Evolutionary conservation across 163 green algal species (phyloP), one percentile per base, ranked within the genome.

Genomic region (Scenedesmus sp.): DNA sequence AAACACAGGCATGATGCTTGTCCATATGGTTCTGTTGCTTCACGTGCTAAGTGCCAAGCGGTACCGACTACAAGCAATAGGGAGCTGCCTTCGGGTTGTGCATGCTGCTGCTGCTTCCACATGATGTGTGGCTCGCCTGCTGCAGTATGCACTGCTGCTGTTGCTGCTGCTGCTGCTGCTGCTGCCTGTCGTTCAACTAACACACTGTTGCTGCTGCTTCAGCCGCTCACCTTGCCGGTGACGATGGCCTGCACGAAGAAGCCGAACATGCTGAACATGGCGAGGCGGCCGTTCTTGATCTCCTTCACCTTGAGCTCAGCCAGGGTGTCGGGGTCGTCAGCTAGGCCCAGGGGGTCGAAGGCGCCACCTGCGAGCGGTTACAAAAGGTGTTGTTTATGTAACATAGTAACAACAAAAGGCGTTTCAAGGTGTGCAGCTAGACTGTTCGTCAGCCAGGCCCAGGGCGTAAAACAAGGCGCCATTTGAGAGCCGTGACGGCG

Each of bases 201-300:
- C 34, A 46, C 34, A 46, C 34, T 46, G 34, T 46, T 46, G 34
- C 34, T 46, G 34, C 9, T 18, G 15, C 23, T 15, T 9, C 6
- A 4, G 16, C 74, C 26, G 6, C 85, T 26, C 57, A 91, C 95
- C 94, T 98, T 96, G 93, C 96, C 95, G 87, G 97, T 98, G 7
- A 97, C 95, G 85, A 97, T 96, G 88, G 96, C 96, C 95, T 99
- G 97, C n/a, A 98, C 93, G 88, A 96, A 97, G 93, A 98, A 98
- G 73, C 97, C 97, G 70, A 98, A 96, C 93, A 97, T 97, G 87
- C 95, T 95, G 93, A 98, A 96, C 97, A 98, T 98, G 62, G 97
- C 97, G 88, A 99, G 95, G 60, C 97, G 96, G 67, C 97, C 97
- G 95, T 99, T 99, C 97, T 99, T 99, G 94, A 99, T 97, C 95